These are phyloP conservation scores for Fraxinus paxiana DNA, from an alignment of 305 asterid species.

Conservation along the genomic window DNA sequence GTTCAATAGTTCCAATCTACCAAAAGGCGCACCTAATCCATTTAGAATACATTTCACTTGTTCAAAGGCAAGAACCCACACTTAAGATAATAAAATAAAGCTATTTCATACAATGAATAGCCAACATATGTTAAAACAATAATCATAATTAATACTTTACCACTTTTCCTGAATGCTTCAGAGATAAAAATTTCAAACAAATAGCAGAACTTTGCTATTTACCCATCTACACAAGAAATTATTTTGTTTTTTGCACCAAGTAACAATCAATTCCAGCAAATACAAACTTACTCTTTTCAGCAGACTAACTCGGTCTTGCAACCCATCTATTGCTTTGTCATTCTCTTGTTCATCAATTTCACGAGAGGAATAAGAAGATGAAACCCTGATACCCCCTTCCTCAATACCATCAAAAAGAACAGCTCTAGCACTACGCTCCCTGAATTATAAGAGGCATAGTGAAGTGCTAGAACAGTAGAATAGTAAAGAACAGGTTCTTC, in stretches of 20 bases:
- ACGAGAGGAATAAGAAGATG: constrained; percentile 64
- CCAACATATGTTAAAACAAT: background rate
- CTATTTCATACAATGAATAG: background rate
- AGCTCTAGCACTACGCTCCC: constrained; percentile 73
- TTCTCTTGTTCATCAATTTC: constrained; percentile 96
- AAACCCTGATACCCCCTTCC: constrained; percentile 88
- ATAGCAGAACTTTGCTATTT: background rate
- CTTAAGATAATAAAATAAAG: background rate
- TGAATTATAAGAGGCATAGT: constrained; percentile 25
- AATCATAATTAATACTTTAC: background rate
- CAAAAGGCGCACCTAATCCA: background rate
- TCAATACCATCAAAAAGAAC: constrained; percentile 94
- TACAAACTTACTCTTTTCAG: constrained; percentile 67
- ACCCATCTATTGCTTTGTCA: constrained; percentile 68
- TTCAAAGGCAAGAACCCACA: background rate
- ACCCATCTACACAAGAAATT: background rate
- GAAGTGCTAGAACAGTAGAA: background rate
- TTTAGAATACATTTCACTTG: background rate
- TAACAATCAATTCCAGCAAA: constrained; percentile 4
- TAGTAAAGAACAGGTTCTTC: background rate
- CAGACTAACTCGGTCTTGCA: constrained; percentile 77
- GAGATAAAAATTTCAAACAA: background rate
- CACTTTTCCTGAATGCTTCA: background rate
- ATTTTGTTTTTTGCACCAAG: background rate
- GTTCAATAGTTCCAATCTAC: background rate